Conservation (phyloP, 306 rosid genomes). For the Casuarina cunninghamiana region DNA sequence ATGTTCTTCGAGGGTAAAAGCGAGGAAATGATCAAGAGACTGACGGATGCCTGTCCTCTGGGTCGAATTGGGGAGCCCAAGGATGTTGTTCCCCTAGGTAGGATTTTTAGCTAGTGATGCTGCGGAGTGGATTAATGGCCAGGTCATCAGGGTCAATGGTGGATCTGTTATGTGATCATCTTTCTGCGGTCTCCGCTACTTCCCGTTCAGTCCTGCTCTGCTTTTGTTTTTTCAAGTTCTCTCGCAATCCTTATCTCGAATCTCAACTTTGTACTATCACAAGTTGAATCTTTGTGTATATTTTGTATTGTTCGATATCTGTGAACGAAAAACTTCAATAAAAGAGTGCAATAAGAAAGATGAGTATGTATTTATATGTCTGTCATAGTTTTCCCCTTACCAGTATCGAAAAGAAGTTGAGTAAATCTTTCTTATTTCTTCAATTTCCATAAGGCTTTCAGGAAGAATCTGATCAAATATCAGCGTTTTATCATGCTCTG, state of each 20-base stretch:
- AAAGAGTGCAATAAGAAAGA: too few species aligned
- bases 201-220: neutral
- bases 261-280: neutral
- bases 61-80: slow-evolving; percentile 46
- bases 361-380: too few species aligned
- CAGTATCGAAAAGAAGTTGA: too few species aligned
- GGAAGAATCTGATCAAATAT: too few species aligned
- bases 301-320: too few species aligned
- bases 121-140: slow-evolving; percentile 61
- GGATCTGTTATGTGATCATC: slow-evolving; percentile 28
- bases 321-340: too few species aligned
- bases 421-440: too few species aligned
- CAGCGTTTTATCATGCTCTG: too few species aligned
- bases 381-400: too few species aligned
- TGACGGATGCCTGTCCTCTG: slow-evolving; percentile 39
- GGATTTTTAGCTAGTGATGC: slow-evolving; percentile 50
- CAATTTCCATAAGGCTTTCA: too few species aligned
- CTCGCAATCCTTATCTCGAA: neutral
- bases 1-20: slow-evolving; percentile 40
- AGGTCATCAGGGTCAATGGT: slow-evolving; percentile 44
- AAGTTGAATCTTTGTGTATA: too few species aligned
- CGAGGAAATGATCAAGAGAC: slow-evolving; percentile 32
- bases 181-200: neutral
- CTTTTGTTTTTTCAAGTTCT: neutral
- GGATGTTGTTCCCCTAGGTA: slow-evolving; percentile 44